These are phyloP conservation scores for Perilla frutescens DNA, from an alignment of 257 asterid genomes.

Conservation along the genomic window DNA sequence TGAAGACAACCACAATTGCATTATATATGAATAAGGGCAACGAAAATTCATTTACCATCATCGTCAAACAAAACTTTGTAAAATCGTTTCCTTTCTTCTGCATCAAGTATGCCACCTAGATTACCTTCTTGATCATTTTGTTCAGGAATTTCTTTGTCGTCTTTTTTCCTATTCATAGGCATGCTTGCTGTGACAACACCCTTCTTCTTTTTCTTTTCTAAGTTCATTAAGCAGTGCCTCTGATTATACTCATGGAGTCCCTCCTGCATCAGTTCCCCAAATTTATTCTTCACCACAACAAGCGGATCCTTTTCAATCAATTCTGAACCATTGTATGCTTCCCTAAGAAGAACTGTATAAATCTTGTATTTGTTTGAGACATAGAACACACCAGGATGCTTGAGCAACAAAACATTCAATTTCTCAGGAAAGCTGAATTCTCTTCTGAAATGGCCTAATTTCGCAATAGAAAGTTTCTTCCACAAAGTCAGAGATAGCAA, in stretches of 20 bases:
- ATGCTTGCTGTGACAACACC: conserved; percentile 42
- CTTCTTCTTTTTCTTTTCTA: conserved; percentile 74
- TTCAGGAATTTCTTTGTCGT: conserved; percentile 31
- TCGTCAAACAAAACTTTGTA: conserved; percentile 78
- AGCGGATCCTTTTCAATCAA: conserved; percentile 82
- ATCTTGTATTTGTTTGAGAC: conserved; percentile 76
- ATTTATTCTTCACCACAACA: conserved; percentile 82
- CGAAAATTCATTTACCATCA: conserved; percentile 44
- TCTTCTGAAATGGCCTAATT: conserved; percentile 75
- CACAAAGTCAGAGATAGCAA: conserved; percentile 77
- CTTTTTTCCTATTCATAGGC: conserved; percentile 43
- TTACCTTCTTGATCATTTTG: conserved; percentile 57
- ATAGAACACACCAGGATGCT: conserved; percentile 88
- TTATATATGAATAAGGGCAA: neutral
- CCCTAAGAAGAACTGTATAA: conserved; percentile 81
- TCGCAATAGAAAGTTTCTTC: conserved; percentile 76
- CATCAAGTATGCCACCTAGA: conserved; percentile 83
- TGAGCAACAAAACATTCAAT: conserved; percentile 70
- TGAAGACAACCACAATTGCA: neutral
- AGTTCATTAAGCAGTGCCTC: conserved; percentile 67
- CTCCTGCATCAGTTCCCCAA: conserved; percentile 88
- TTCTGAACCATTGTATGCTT: conserved; percentile 71
- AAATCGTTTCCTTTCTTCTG: conserved; percentile 85
- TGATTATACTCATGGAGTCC: conserved; percentile 85
- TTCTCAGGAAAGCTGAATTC: conserved; percentile 78